Evolutionary conservation across 495 filamentous ascomycete genomes (phyloP).

Genomic region (Trichocladium antarcticum): DNA sequence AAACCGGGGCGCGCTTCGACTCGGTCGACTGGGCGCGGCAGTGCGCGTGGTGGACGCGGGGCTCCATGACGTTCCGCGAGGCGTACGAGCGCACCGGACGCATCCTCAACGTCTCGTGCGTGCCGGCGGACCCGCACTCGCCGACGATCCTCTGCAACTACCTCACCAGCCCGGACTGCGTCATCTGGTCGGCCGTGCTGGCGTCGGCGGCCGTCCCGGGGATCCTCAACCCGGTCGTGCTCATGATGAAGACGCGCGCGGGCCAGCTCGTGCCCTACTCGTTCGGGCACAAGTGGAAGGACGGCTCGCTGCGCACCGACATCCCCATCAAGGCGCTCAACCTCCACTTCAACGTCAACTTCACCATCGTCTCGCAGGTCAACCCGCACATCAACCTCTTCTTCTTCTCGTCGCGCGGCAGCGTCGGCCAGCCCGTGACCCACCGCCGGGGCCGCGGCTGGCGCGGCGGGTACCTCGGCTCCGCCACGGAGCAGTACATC

Average conservation of each 20-base stretch:
- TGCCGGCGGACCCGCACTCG: slow-evolving; percentile 92
- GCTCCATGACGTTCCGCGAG: slow-evolving; percentile 86
- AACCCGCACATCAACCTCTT: slow-evolving; percentile 97
- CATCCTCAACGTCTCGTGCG: slow-evolving; percentile 89
- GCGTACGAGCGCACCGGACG: slow-evolving; percentile 90
- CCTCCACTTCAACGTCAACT: slow-evolving; percentile 94
- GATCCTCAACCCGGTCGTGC: slow-evolving; percentile 87
- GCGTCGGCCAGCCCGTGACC: slow-evolving; percentile 85
- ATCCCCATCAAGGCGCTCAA: slow-evolving; percentile 91
- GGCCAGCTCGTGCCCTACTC: slow-evolving; percentile 71
- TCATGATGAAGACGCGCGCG: slow-evolving; percentile 83
- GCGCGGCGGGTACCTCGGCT: slow-evolving; percentile 88
- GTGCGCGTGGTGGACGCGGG: slow-evolving; percentile 78
- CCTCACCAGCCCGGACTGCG: slow-evolving; percentile 86
- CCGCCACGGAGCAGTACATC: slow-evolving; percentile 86
- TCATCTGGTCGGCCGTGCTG: slow-evolving; percentile 94
- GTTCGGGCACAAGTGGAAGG: slow-evolving; percentile 98
- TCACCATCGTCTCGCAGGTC: slow-evolving; percentile 90
- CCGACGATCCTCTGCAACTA: slow-evolving; percentile 90
- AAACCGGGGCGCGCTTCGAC: slow-evolving; percentile 88
- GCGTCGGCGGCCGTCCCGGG: slow-evolving; percentile 94
- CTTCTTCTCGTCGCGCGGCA: slow-evolving; percentile 90
- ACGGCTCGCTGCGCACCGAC: slow-evolving; percentile 85
- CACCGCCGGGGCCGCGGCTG: slow-evolving; percentile 89
- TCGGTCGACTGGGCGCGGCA: slow-evolving; percentile 80